These are phyloP conservation scores for Aureobasidium vineae DNA, from an alignment of 2,329 filamentous ascomycete genomes.

Conservation along the genomic window DNA sequence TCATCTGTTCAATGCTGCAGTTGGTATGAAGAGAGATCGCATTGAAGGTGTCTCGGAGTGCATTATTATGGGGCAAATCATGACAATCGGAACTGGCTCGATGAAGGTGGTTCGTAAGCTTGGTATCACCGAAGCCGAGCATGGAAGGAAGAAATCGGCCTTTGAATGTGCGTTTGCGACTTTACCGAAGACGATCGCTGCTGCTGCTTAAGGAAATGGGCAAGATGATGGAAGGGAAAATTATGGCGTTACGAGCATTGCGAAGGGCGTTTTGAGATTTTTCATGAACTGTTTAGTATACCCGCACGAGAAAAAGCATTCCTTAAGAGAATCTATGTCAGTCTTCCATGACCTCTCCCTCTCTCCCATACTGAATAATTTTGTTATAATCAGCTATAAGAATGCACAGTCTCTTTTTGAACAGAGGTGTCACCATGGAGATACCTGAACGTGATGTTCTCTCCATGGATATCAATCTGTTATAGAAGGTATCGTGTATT, in stretches of 20 bases:
- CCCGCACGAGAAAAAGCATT: constrained; percentile 4
- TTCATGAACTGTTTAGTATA: constrained; percentile 12
- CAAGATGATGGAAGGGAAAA: neutral
- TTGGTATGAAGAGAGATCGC: constrained; percentile 83
- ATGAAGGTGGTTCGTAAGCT: constrained; percentile 84
- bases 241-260: constrained; percentile 18
- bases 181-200: constrained; percentile 4
- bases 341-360: neutral
- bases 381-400: too few relatives aligned
- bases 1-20: constrained; percentile 92
- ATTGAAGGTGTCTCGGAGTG: constrained; percentile 95
- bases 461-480: neutral
- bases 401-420: too few relatives aligned
- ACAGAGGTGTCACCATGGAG: too few relatives aligned
- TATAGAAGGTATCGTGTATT: neutral
- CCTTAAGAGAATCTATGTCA: neutral
- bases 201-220: neutral
- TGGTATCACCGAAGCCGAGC: constrained; percentile 60
- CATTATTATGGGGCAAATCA: constrained; percentile 97
- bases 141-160: constrained; percentile 28
- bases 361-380: neutral
- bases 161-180: constrained; percentile 28
- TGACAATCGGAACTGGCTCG: constrained; percentile 84
- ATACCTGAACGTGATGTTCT: neutral
- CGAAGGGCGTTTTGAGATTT: constrained; percentile 1